phyloP scores from a whole-genome alignment of 805 yeast species.

The Gaillardinia entomophila region DNA sequence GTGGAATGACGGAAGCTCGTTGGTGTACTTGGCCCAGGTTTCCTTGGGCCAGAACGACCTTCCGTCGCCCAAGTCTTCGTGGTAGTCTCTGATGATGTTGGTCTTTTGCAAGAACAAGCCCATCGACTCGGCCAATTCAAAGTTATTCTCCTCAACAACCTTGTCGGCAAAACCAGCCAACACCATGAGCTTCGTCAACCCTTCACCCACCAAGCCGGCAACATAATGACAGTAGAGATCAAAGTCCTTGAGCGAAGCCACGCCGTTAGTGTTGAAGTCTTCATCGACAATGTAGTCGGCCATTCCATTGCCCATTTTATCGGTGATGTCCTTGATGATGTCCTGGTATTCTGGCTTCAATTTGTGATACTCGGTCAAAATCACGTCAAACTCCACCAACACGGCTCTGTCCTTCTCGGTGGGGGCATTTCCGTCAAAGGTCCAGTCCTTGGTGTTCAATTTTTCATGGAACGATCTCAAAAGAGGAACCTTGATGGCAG shows the following conservation, averaged over 20 bases:
- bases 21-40: constrained; percentile 82
- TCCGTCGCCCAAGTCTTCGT: constrained; percentile 87
- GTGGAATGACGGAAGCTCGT: constrained; percentile 53
- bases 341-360: constrained; percentile 73
- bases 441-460: constrained; percentile 67
- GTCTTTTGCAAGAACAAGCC: constrained; percentile 94
- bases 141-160: constrained; percentile 42
- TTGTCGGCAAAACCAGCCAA: constrained; percentile 65
- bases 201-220: constrained; percentile 97
- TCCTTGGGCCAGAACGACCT: constrained; percentile 96
- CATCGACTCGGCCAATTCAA: constrained; percentile 72
- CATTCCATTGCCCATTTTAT: constrained; percentile 96
- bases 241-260: constrained; percentile 72
- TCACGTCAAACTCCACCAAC: constrained; percentile 67
- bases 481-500: constrained; percentile 65
- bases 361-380: constrained; percentile 66
- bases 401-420: constrained; percentile 79
- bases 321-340: constrained; percentile 70
- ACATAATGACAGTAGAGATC: constrained; percentile 94
- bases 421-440: constrained; percentile 67
- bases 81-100: constrained; percentile 90
- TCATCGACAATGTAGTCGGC: constrained; percentile 83
- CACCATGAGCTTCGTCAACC: constrained; percentile 77
- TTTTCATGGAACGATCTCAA: constrained; percentile 64
- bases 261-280: constrained; percentile 73